phyloP scores from a whole-genome alignment of 345 rosid genomes.

The Eucalyptus cloeziana region DNA sequence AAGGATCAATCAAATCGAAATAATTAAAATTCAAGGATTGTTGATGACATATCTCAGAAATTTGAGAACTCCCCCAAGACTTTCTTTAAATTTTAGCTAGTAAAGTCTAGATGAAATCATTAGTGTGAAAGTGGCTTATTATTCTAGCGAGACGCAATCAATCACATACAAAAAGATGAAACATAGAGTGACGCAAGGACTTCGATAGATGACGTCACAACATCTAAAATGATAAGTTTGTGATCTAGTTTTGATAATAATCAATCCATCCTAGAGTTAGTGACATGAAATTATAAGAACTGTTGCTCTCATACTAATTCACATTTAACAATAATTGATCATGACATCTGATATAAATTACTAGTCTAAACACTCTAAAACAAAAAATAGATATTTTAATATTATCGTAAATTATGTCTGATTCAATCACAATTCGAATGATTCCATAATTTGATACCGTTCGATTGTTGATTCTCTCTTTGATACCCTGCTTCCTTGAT shows the following conservation, averaged over 20 bases:
- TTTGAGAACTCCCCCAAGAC: not conserved
- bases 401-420: not conserved
- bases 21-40: not conserved
- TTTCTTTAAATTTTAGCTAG: not conserved
- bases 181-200: not conserved
- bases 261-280: not conserved
- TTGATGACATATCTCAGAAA: not conserved
- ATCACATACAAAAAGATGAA: not conserved
- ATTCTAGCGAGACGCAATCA: not conserved
- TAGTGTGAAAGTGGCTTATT: not conserved
- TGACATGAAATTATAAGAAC: not conserved
- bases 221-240: not conserved
- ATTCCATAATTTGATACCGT: not conserved
- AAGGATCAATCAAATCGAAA: not conserved
- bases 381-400: too few species aligned
- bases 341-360: not conserved
- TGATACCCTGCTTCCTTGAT: not conserved
- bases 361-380: not conserved
- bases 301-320: not conserved
- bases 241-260: not conserved
- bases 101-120: not conserved
- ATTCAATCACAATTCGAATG: not conserved
- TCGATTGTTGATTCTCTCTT: not conserved
- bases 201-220: not conserved
- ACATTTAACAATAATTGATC: not conserved